Conservation (phyloP, 305 asterid genomes). For the Solanum hybrid region DNA sequence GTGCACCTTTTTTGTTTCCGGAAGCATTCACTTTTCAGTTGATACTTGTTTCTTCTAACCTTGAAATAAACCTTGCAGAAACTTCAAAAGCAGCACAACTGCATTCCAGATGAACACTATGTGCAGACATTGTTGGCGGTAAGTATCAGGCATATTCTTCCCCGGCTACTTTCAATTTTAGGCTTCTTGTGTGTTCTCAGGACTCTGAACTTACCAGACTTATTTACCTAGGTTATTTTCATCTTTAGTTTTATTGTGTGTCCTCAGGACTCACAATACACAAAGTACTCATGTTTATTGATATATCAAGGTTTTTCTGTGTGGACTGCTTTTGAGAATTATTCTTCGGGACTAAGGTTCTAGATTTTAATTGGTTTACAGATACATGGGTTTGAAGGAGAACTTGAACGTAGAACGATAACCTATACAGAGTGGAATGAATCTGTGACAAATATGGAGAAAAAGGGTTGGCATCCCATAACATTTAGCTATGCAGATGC, state of each 20-base stretch:
- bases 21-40: background rate
- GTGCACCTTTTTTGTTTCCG: background rate
- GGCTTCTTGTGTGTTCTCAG: background rate
- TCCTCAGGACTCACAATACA: background rate
- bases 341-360: background rate
- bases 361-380: slow-evolving; percentile 12
- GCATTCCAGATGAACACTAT: slow-evolving; percentile 98
- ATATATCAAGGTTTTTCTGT: background rate
- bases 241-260: background rate
- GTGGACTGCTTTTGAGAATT: background rate
- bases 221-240: background rate
- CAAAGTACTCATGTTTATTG: background rate
- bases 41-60: background rate
- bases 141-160: slow-evolving; percentile 14
- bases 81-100: slow-evolving; percentile 90
- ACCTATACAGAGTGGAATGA: slow-evolving; percentile 86
- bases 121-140: slow-evolving; percentile 88
- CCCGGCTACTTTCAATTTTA: background rate
- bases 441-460: slow-evolving; percentile 42
- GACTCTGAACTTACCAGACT: background rate
- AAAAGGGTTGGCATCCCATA: slow-evolving; percentile 81
- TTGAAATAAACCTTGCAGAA: slow-evolving; percentile 46
- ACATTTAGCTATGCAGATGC: slow-evolving; percentile 60
- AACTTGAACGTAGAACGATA: slow-evolving; percentile 83
- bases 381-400: slow-evolving; percentile 74